Percentiles rank a stretch among this genome's conserved stretches.
These are phyloP conservation scores for Triangularia verruculosa DNA, from an alignment of 2,329 filamentous ascomycete genomes.

Conservation along the genomic window DNA sequence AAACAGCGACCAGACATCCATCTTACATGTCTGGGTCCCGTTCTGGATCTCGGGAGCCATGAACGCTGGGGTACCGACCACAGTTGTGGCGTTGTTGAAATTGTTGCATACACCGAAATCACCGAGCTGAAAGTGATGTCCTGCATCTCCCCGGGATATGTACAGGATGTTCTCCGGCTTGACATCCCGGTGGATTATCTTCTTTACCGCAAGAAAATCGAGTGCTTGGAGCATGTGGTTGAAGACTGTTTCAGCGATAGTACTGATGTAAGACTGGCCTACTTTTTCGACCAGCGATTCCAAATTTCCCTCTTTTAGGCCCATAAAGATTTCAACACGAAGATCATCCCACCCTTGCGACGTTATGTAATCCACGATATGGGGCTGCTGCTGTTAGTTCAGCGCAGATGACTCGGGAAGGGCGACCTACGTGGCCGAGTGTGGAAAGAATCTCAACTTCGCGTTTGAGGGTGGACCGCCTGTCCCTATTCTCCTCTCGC, in stretches of 20 bases:
- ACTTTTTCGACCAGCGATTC: not conserved
- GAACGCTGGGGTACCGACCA: not conserved
- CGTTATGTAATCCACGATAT: slow-evolving; percentile 1
- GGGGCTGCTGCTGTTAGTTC: not conserved
- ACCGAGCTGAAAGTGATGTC: not conserved
- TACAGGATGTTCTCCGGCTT: slow-evolving; percentile 4
- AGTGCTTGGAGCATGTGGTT: slow-evolving; percentile 3
- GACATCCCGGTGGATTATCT: not conserved
- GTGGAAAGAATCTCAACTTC: slow-evolving; percentile 1
- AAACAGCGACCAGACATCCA: slow-evolving; percentile 7
- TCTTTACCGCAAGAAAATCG: not conserved
- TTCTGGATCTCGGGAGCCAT: slow-evolving; percentile 17
- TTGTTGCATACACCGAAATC: not conserved
- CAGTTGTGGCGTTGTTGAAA: not conserved
- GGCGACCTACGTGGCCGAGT: not conserved
- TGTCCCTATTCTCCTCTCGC: not conserved
- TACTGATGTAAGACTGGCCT: not conserved
- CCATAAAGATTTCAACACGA: not conserved
- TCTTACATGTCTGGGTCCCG: not conserved
- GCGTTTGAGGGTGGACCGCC: not conserved
- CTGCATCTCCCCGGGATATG: not conserved
- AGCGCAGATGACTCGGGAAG: no score
- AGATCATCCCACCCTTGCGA: not conserved
- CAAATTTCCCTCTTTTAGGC: not conserved
- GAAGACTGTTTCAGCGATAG: not conserved